Base-by-base conservation (phyloP, 176 grass and related monocot genomes). In the Neostapfia colusana region DNA sequence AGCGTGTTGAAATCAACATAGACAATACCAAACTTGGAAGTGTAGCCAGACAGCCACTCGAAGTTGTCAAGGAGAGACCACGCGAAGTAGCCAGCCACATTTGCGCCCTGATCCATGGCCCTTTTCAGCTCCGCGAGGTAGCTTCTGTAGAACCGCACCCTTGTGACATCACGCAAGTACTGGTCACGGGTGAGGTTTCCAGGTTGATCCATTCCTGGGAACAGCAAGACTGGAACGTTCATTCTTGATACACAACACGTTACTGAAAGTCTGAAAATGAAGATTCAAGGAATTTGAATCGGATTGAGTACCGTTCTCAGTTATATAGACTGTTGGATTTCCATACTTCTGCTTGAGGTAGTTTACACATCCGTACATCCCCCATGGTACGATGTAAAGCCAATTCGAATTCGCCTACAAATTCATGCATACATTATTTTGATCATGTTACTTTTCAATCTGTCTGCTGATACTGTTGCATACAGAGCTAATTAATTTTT, bases 321-420 rank as follows among this genome's bases (percentile, higher is more conserved):
- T 78, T 60, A 97, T 82, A 74, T 87, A 82, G 17, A 93, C 46
- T 0, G 81, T 54, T 35, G 90, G 90, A 59, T 92, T 93, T 14
- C 78, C 75, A 51, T 97, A 97, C 44, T 87, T 85, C 79, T 89
- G 73, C 62, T 86, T 97, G 63, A 97, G 75, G 82, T 97, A 97
- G 65, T 83, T 93, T 59, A 97, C 81, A n/a, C 88, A 90, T 20
- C 88, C 90, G 28, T 93, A 97, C 66, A 97, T 91, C 48, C 90
- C 94, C 76, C 62, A 73, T 1, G 88, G 90, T 21, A 89, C 84
- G n/a, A 93, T 93, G 88, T 91, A 97, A 60, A 93, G 85, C 94
- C 94, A 97, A 0, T 87, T 34, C 38, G 94, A 97, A 74, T 97
- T 63, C 6, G 94, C 90, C 88, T 97, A 73, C 50, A 60, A 31